Conservation (phyloP, 208 protist genomes). For the Acanthamoeba culbertsoni region DNA sequence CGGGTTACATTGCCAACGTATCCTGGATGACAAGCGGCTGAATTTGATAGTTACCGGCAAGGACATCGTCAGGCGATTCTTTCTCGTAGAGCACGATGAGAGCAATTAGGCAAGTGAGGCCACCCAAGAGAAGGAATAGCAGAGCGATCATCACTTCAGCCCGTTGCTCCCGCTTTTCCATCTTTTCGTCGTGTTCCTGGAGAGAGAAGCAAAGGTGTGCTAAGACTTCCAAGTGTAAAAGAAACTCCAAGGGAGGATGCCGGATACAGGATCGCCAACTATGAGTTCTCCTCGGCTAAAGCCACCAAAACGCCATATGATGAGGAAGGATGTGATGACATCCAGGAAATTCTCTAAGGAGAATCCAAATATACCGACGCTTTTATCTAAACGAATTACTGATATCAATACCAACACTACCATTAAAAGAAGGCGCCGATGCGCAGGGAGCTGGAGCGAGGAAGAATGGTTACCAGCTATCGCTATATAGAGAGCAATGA, state of each 20-base stretch:
- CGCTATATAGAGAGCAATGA: neutral
- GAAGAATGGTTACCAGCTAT: neutral
- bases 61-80: conserved; percentile 8
- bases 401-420: neutral
- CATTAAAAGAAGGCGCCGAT: too few relatives aligned
- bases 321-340: neutral
- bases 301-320: conserved; percentile 28
- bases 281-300: neutral
- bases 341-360: neutral
- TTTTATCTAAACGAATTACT: neutral
- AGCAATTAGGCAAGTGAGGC: neutral
- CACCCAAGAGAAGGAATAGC: neutral
- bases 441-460: neutral
- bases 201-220: neutral
- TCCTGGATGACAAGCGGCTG: neutral
- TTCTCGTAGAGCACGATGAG: conserved; percentile 35
- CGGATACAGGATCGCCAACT: neutral
- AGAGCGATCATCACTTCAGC: conserved; percentile 9
- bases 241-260: neutral
- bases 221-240: too few relatives aligned
- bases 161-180: neutral
- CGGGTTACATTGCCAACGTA: too few relatives aligned
- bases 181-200: neutral
- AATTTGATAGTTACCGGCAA: too few relatives aligned
- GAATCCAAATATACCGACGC: neutral